A percentile compares a stretch with the other conserved stretches of the same genome.
Conservation (phyloP, 352 stramenopile genomes). For the Aphanomyces cochlioides region DNA sequence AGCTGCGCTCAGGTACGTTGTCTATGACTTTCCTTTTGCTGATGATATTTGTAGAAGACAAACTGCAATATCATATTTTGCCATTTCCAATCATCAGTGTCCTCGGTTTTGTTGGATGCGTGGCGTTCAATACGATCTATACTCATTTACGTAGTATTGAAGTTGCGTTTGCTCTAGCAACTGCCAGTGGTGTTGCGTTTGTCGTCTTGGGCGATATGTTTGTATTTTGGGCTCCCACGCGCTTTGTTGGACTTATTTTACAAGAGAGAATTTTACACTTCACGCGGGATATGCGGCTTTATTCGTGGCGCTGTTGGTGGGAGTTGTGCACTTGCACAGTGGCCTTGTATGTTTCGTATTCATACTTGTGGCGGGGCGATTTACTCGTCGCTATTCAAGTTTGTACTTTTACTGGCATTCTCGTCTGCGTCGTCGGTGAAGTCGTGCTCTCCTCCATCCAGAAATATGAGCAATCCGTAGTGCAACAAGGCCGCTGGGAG, state of each 20-base stretch:
- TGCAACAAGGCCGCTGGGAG: constrained; percentile 39
- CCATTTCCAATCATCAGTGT: constrained; percentile 78
- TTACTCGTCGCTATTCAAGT: constrained; percentile 71
- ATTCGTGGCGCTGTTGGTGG: constrained; percentile 50
- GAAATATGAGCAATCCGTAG: constrained; percentile 55
- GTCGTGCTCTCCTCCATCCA: constrained; percentile 62
- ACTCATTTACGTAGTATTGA: constrained; percentile 76
- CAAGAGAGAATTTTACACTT: constrained; percentile 73
- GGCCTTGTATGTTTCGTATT: constrained; percentile 64
- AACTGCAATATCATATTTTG: constrained; percentile 44
- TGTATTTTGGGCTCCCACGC: constrained; percentile 78
- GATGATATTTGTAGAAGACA: not conserved
- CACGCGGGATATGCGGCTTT: constrained; percentile 53
- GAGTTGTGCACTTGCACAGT: constrained; percentile 53
- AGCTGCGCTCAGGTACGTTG: not conserved
- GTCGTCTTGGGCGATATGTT: constrained; percentile 78
- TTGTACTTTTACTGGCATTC: constrained; percentile 65
- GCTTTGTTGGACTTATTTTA: constrained; percentile 70
- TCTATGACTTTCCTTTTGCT: constrained; percentile 24
- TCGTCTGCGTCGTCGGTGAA: constrained; percentile 64
- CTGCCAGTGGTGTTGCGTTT: constrained; percentile 70
- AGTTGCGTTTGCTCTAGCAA: constrained; percentile 75
- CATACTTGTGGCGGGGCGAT: constrained; percentile 62
- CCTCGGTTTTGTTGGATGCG: constrained; percentile 64
- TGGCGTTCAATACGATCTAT: constrained; percentile 87